Conservation (phyloP, 106 monocot genomes). For the Vanilla planifolia region DNA sequence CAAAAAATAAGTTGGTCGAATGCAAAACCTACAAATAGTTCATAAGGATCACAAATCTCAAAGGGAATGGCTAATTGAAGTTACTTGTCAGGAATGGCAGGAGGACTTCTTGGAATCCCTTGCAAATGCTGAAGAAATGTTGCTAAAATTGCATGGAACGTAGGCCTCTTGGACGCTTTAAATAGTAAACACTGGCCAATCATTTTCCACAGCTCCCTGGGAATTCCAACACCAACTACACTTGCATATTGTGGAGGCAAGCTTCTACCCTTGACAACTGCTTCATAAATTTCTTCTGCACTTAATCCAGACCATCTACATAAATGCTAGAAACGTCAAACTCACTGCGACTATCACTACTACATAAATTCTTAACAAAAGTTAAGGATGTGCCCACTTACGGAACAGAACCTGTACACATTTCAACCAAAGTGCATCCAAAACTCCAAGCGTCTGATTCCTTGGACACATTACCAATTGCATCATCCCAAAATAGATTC, state of each 20-base stretch:
- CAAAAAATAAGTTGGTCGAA: too few species aligned
- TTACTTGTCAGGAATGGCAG: constrained; percentile 95
- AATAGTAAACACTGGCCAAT: constrained; percentile 92
- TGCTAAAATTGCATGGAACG: constrained; percentile 80
- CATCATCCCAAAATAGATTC: constrained; percentile 83
- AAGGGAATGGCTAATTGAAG: too few species aligned
- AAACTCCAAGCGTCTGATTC: constrained; percentile 99
- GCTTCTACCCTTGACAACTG: constrained; percentile 64
- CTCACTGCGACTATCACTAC: neutral
- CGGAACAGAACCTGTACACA: constrained; percentile 98
- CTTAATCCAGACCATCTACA: constrained; percentile 90
- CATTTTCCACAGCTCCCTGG: constrained; percentile 96
- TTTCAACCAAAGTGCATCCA: constrained; percentile 89
- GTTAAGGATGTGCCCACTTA: constrained; percentile 39
- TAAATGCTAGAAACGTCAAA: constrained; percentile 6
- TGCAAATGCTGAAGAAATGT: constrained; percentile 88
- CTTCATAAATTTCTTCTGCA: constrained; percentile 72
- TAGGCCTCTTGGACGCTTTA: constrained; percentile 71
- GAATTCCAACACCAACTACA: constrained; percentile 90
- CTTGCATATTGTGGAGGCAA: constrained; percentile 88
- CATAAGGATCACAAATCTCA: too few species aligned
- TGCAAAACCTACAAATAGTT: too few species aligned
- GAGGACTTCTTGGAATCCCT: constrained; percentile 77
- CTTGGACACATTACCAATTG: constrained; percentile 66
- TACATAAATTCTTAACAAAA: constrained; percentile 3